A percentile compares a stretch with the other conserved stretches of the same genome.
phyloP scores from a whole-genome alignment of 2,329 filamentous ascomycete genomes.

The Pseudogymnoascus sp. region DNA sequence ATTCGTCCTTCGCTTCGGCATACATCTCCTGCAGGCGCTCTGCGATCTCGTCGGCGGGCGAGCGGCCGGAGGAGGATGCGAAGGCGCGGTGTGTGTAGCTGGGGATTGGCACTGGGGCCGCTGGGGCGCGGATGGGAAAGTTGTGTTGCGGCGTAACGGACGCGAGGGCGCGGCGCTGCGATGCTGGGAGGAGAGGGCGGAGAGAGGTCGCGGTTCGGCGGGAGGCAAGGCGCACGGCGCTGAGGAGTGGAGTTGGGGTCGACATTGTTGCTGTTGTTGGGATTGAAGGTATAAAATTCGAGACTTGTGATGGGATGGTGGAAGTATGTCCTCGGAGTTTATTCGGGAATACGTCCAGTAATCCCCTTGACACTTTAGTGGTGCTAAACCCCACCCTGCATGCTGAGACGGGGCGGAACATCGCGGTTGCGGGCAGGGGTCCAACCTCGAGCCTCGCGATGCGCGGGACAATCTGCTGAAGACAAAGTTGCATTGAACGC shows the following conservation, averaged over 20 bases:
- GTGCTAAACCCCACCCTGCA: slow-evolving; percentile 7
- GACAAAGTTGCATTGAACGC: slow-evolving; percentile 1
- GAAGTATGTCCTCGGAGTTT: neutral
- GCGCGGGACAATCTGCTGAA: neutral
- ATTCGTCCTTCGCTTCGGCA: slow-evolving; percentile 39
- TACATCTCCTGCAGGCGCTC: slow-evolving; percentile 30
- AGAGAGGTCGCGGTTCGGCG: neutral
- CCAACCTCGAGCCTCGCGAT: neutral
- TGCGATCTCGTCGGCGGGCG: slow-evolving; percentile 20
- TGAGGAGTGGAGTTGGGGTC: neutral
- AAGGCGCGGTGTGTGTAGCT: neutral
- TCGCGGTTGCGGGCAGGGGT: slow-evolving; percentile 6
- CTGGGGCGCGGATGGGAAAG: neutral
- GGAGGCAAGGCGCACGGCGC: neutral
- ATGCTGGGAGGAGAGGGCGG: neutral
- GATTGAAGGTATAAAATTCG: neutral
- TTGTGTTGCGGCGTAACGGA: neutral
- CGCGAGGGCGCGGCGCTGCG: neutral
- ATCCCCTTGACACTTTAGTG: neutral
- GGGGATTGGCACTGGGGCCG: neutral
- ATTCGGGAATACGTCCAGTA: neutral
- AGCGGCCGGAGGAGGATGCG: neutral
- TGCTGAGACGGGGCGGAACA: neutral
- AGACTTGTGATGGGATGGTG: neutral
- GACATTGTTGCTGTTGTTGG: neutral